Evolutionary conservation across 2,329 filamentous ascomycete genomes (phyloP).

Genomic region (Neofusicoccum cordaticola): DNA sequence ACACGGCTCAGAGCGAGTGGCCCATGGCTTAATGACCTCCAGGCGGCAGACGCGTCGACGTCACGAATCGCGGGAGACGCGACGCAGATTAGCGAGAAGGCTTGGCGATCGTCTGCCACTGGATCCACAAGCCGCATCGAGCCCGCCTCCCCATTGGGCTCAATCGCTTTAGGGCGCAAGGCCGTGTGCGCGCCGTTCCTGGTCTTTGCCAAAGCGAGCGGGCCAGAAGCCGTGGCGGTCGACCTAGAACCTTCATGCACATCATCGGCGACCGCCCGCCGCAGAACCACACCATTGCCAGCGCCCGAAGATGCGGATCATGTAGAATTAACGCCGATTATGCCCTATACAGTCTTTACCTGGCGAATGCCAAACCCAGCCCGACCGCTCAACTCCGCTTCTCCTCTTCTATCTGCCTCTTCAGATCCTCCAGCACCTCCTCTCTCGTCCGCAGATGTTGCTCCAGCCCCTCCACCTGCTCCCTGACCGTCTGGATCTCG

Average conservation of each 20-base stretch:
- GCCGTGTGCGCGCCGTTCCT: background rate
- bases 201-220: background rate
- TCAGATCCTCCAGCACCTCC: slow-evolving; percentile 71
- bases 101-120: slow-evolving; percentile 7
- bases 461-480: slow-evolving; percentile 91
- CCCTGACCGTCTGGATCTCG: slow-evolving; percentile 84
- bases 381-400: slow-evolving; percentile 44
- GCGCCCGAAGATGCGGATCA: background rate
- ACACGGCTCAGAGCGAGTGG: background rate
- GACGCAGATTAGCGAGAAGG: slow-evolving; percentile 15
- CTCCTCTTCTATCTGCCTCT: slow-evolving; percentile 82
- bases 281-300: background rate
- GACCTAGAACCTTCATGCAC: background rate
- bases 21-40: slow-evolving; percentile 16
- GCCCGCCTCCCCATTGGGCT: background rate
- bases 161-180: background rate
- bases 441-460: slow-evolving; percentile 74
- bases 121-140: slow-evolving; percentile 1
- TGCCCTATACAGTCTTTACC: slow-evolving; percentile 16
- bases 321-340: slow-evolving; percentile 10
- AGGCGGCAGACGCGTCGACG: slow-evolving; percentile 16
- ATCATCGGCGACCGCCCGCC: background rate
- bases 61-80: slow-evolving; percentile 17
- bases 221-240: background rate
- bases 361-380: background rate